A percentile compares a stretch with the other conserved stretches of the same genome.
These are phyloP conservation scores for Neurospora sp. DNA, from an alignment of 495 filamentous ascomycete genomes.

Conservation along the genomic window DNA sequence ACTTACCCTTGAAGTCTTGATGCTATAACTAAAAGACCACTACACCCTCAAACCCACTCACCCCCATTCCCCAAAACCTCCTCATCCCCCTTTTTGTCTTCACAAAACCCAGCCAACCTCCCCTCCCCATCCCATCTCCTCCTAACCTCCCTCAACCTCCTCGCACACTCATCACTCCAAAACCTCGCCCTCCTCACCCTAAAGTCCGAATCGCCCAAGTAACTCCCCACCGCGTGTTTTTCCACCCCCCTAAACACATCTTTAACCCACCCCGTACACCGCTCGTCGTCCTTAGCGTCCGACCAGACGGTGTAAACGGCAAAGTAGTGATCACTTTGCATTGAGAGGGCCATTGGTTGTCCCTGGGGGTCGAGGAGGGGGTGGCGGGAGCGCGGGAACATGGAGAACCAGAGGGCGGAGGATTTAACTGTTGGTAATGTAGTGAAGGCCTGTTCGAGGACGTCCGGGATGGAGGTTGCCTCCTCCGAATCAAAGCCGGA, in stretches of 20 bases:
- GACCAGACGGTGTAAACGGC: conserved; percentile 43
- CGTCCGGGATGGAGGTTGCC: conserved; percentile 13
- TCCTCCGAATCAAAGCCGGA: background rate
- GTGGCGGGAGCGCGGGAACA: conserved; percentile 30
- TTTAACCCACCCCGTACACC: conserved; percentile 31
- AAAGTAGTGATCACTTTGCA: conserved; percentile 47
- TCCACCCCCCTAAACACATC: conserved; percentile 30
- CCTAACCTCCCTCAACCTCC: conserved; percentile 27
- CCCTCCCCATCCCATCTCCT: conserved; percentile 36
- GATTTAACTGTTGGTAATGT: conserved; percentile 30
- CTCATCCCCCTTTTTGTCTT: background rate
- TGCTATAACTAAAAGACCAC: no score
- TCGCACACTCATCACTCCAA: conserved; percentile 29
- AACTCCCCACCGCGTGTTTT: conserved; percentile 31
- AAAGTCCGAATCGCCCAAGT: conserved; percentile 45
- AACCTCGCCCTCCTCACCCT: conserved; percentile 31
- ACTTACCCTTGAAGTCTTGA: background rate
- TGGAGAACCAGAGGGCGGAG: conserved; percentile 37
- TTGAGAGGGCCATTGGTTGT: conserved; percentile 34
- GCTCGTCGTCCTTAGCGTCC: conserved; percentile 28
- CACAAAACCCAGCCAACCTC: conserved; percentile 33
- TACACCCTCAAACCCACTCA: background rate
- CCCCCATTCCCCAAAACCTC: background rate
- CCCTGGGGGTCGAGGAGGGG: no score
- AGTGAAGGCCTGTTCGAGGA: conserved; percentile 35